Evolutionary conservation across 1,284 basidiomycete genomes (phyloP), one percentile per base, ranked within the genome.

Genomic region (Moesziomyces sp.): DNA sequence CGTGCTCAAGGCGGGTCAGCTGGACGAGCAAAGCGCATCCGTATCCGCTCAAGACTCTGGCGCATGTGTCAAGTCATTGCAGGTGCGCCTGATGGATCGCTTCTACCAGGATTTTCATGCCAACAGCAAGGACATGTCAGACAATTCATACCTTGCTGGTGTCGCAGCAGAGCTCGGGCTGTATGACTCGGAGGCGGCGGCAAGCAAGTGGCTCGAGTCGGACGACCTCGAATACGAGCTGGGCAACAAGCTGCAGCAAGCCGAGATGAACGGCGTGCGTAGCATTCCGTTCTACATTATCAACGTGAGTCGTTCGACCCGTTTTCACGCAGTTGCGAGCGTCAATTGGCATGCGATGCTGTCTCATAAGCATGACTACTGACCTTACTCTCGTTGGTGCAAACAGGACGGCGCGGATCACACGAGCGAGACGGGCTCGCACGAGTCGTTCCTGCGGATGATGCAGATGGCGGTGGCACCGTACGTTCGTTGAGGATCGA

Each of bases 231-330:
- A 76, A n/a, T 73, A 65, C 52, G 74, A 76, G 30, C 53, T 76
- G 3, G 70, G 71, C 2, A 52, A 64, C 52, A 69, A 66, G 58
- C 55, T 76, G 28, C 69, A 69, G 28, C 65, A 73, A 48, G 74
- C 63, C 7, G 71, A 76, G 5, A 76, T 73, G 74, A 78, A 78
- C 46, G 76, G 76, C 14, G 74, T 78, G 1, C 33, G 46, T 52
- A 68, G 63, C 40, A 60, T 78, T n/a, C 76, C 76, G 4, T 78
- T 76, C 58, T 67, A 68, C 49, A 78, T 78, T 35, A 24, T 76
- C 58, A 73, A 76, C 24, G 72, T 74, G 44, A 72, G 67, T 70
- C 30, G 42, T 46, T 14, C 35, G 21, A 21, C 35, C 6, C 4
- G 16, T 11, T 4, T 16, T 38, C 14, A 3, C 30, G 11, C 30